Percentiles rank a stretch among this genome's conserved stretches.
Evolutionary conservation across 2,329 filamentous ascomycete genomes (phyloP).

Genomic region (Metarhizium sp.): DNA sequence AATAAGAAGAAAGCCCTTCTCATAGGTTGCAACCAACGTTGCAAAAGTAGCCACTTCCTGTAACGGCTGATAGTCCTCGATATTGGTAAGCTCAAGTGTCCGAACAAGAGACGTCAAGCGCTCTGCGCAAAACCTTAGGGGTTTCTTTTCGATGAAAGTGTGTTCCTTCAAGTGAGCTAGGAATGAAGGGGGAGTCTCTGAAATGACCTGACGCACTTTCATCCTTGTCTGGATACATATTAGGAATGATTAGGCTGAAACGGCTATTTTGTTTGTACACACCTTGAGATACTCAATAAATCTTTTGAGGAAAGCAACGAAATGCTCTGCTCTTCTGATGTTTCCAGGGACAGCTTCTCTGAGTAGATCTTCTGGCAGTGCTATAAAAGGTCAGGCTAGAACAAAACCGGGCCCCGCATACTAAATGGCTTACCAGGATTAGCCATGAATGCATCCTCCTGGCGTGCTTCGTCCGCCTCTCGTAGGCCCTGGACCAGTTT

Average conservation of each 20-base stretch:
- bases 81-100: conserved; percentile 91
- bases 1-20: conserved; percentile 91
- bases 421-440: conserved; percentile 54
- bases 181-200: conserved; percentile 92
- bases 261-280: conserved; percentile 1
- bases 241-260: background rate
- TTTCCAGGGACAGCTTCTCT: conserved; percentile 96
- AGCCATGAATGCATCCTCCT: conserved; percentile 94
- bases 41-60: conserved; percentile 98
- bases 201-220: conserved; percentile 96
- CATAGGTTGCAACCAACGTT: conserved; percentile 90
- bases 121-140: conserved; percentile 88
- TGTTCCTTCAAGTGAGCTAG: conserved; percentile 86
- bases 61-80: conserved; percentile 93
- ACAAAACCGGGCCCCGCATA: background rate
- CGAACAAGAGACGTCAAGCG: conserved; percentile 87
- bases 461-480: conserved; percentile 77
- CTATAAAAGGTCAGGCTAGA: conserved; percentile 27
- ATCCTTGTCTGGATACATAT: conserved; percentile 61
- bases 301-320: conserved; percentile 85
- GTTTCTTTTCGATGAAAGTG: conserved; percentile 96
- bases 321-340: conserved; percentile 91
- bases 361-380: conserved; percentile 83
- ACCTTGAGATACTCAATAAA: conserved; percentile 95
- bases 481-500: conserved; percentile 89